These are phyloP conservation scores for Thalassiosira mediterranea DNA, from an alignment of 352 stramenopile genomes.

Conservation along the genomic window DNA sequence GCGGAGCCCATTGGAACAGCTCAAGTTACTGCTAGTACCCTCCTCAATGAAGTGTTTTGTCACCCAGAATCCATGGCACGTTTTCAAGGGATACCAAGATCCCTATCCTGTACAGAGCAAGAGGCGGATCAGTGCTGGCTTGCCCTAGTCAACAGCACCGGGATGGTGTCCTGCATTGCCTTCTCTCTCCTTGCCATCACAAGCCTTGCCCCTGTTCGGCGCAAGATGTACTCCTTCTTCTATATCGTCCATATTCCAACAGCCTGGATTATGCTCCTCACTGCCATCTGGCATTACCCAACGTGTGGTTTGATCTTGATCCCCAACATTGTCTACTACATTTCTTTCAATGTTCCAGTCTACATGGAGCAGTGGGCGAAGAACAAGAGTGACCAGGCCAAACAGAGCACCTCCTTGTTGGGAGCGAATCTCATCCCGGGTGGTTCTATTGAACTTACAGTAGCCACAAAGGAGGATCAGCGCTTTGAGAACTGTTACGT, in stretches of 20 bases:
- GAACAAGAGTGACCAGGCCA: background rate
- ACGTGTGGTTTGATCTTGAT: slow-evolving; percentile 20
- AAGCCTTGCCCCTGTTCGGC: slow-evolving; percentile 28
- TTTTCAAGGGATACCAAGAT: too few relatives aligned
- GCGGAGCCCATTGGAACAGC: too few relatives aligned
- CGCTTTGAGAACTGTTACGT: too few relatives aligned
- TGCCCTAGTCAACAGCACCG: too few relatives aligned
- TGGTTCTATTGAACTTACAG: slow-evolving; percentile 7
- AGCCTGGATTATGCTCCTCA: slow-evolving; percentile 38
- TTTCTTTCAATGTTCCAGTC: slow-evolving; percentile 21
- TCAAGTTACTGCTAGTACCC: too few relatives aligned
- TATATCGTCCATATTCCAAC: slow-evolving; percentile 34
- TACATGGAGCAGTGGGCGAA: background rate
- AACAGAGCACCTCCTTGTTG: background rate
- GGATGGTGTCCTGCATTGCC: too few relatives aligned
- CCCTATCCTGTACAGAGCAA: too few relatives aligned
- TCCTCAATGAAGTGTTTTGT: too few relatives aligned
- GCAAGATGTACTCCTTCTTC: slow-evolving; percentile 37
- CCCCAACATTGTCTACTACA: slow-evolving; percentile 43
- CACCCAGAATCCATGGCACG: too few relatives aligned
- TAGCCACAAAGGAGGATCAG: too few relatives aligned
- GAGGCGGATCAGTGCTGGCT: too few relatives aligned
- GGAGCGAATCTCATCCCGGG: slow-evolving; percentile 1
- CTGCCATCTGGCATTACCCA: slow-evolving; percentile 28
- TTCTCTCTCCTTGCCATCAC: too few relatives aligned